Evolutionary conservation across 352 stramenopile species (phyloP).

Genomic region (Phytophthora cryptogea): DNA sequence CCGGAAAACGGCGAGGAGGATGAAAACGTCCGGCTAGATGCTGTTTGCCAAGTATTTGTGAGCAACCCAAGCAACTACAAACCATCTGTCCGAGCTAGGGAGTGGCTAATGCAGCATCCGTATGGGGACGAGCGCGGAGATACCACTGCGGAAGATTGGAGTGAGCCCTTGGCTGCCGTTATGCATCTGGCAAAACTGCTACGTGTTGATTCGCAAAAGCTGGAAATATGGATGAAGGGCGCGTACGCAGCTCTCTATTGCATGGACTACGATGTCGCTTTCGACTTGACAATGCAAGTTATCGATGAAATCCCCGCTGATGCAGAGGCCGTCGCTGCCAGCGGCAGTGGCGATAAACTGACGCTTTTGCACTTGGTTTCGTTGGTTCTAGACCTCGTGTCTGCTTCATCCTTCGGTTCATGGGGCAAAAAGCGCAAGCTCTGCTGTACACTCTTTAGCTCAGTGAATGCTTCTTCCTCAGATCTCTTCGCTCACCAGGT

Average conservation of each 20-base stretch:
- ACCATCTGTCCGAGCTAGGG: conserved; percentile 41
- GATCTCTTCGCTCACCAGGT: conserved; percentile 58
- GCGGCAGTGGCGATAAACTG: conserved; percentile 21
- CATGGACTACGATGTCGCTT: conserved; percentile 65
- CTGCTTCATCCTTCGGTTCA: conserved; percentile 58
- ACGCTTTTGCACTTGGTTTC: conserved; percentile 58
- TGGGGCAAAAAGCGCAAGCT: conserved; percentile 63
- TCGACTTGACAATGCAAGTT: conserved; percentile 50
- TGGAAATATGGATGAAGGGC: conserved; percentile 65
- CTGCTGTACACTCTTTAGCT: conserved; percentile 45
- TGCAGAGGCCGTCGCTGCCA: conserved; percentile 1
- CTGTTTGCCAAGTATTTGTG: conserved; percentile 56
- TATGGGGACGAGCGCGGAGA: conserved; percentile 5
- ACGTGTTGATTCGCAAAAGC: conserved; percentile 39
- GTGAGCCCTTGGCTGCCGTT: conserved; percentile 47
- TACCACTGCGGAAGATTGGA: conserved; percentile 7
- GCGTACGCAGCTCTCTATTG: conserved; percentile 73
- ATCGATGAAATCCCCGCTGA: conserved; percentile 30
- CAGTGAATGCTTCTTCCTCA: conserved; percentile 20
- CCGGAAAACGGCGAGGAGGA: conserved; percentile 19
- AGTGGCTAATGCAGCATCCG: conserved; percentile 47
- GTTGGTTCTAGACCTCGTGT: conserved; percentile 70
- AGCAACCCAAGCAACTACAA: conserved; percentile 75
- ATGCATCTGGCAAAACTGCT: conserved; percentile 59
- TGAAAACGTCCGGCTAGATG: conserved; percentile 35